Conservation (phyloP, 495 filamentous ascomycete species). For the Penicillium cinerascens region DNA sequence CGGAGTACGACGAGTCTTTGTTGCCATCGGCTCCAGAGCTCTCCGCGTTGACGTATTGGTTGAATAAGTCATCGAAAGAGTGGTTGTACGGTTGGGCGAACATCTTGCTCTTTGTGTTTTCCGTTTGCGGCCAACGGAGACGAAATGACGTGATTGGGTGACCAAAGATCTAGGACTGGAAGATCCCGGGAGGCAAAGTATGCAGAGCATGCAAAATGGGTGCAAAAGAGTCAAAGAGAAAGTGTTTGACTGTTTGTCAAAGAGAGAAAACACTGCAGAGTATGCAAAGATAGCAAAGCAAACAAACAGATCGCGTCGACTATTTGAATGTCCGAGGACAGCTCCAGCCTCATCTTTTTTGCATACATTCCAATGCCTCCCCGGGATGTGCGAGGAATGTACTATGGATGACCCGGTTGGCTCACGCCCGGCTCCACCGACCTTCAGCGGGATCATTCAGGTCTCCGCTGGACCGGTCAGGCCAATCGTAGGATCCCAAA, state of each 20-base stretch:
- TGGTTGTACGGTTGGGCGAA: slow-evolving; percentile 48
- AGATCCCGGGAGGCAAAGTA: background rate
- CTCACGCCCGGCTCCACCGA: slow-evolving; percentile 22
- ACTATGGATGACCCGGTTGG: slow-evolving; percentile 21
- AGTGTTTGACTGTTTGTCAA: slow-evolving; percentile 41
- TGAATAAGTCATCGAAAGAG: slow-evolving; percentile 51
- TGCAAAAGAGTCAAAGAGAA: background rate
- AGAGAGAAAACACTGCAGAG: slow-evolving; percentile 46
- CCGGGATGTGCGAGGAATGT: slow-evolving; percentile 42
- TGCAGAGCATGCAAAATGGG: background rate
- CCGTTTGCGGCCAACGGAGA: slow-evolving; percentile 43
- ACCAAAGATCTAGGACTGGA: slow-evolving; percentile 4
- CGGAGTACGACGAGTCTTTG: slow-evolving; percentile 43
- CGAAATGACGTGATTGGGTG: slow-evolving; percentile 29
- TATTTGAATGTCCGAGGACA: slow-evolving; percentile 42
- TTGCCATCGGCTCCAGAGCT: slow-evolving; percentile 37
- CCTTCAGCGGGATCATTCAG: slow-evolving; percentile 26
- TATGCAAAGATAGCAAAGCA: slow-evolving; percentile 51
- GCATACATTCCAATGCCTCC: slow-evolving; percentile 39
- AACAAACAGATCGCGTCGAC: slow-evolving; percentile 43
- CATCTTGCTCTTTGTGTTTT: slow-evolving; percentile 40
- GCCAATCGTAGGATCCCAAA: slow-evolving; percentile 28
- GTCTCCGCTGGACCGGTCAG: slow-evolving; percentile 6
- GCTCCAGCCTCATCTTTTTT: slow-evolving; percentile 41
- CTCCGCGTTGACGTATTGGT: slow-evolving; percentile 51